Evolutionary conservation across 2,329 filamentous ascomycete genomes (phyloP).

Genomic region (Hymenoscyphus scutula): DNA sequence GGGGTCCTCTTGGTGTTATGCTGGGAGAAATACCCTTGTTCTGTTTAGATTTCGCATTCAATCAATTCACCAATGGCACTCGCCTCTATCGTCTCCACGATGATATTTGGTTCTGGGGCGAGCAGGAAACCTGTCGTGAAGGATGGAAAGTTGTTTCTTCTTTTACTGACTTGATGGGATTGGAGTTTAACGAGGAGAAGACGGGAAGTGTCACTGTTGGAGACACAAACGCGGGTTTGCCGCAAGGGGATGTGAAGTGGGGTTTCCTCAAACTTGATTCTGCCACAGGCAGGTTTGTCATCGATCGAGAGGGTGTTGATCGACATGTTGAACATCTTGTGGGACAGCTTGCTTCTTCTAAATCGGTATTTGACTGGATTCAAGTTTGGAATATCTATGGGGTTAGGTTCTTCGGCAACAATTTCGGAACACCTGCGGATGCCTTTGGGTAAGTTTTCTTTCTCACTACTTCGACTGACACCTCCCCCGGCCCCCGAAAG

Average conservation of each 20-base stretch:
- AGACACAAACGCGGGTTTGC: background rate
- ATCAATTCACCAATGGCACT: constrained; percentile 51
- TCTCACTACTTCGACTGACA: too few relatives aligned
- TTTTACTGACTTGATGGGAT: background rate
- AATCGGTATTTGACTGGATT: constrained; percentile 55
- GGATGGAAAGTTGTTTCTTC: background rate
- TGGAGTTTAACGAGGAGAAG: background rate
- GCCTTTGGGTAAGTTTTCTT: background rate
- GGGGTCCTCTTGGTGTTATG: constrained; percentile 34
- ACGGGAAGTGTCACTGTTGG: background rate
- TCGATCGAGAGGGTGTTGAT: background rate
- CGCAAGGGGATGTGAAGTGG: background rate
- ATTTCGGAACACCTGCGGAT: constrained; percentile 50
- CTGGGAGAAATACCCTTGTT: background rate
- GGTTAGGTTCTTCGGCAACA: constrained; percentile 54
- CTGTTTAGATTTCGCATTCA: constrained; percentile 51
- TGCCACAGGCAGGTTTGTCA: background rate
- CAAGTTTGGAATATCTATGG: constrained; percentile 60
- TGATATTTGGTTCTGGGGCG: constrained; percentile 66
- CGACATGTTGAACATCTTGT: background rate
- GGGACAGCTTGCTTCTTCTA: constrained; percentile 26
- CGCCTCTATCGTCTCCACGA: constrained; percentile 62
- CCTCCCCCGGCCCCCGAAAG: too few relatives aligned
- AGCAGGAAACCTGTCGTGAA: background rate
- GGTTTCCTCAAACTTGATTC: background rate